Conservation (phyloP, 2,329 filamentous ascomycete genomes). For the Metarhizium album region DNA sequence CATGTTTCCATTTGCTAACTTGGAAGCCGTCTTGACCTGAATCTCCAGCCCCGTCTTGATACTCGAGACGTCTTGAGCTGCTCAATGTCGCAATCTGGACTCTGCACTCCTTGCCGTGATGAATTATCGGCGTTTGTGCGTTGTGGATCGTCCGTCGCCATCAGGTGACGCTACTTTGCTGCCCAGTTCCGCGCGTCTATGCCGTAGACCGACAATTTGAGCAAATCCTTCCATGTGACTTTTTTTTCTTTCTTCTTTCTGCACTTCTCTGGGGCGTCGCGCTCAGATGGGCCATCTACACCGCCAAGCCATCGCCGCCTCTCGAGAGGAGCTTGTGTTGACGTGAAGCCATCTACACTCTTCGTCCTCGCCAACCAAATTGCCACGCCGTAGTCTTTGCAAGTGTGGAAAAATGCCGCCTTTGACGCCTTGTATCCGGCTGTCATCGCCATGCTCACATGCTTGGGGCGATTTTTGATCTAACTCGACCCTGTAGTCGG, state of each 20-base stretch:
- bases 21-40: not conserved
- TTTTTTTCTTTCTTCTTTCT: no score
- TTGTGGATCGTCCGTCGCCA: conserved; percentile 5
- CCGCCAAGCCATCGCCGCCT: not conserved
- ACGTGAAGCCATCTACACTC: conserved; percentile 24
- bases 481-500: not conserved
- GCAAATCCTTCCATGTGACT: conserved; percentile 18
- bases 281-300: no score
- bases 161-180: conserved; percentile 11
- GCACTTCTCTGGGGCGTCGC: no score
- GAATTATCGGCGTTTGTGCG: not conserved
- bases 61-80: not conserved
- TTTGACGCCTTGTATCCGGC: not conserved
- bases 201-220: conserved; percentile 8
- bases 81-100: conserved; percentile 21
- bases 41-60: not conserved
- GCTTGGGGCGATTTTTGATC: not conserved
- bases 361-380: not conserved
- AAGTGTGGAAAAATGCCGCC: not conserved
- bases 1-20: conserved; percentile 9
- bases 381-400: not conserved
- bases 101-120: conserved; percentile 1
- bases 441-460: not conserved
- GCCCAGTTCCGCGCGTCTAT: conserved; percentile 7
- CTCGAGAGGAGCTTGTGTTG: not conserved